phyloP scores from a whole-genome alignment of 2,329 filamentous ascomycete genomes.

The Neopestalotiopsis sp. region DNA sequence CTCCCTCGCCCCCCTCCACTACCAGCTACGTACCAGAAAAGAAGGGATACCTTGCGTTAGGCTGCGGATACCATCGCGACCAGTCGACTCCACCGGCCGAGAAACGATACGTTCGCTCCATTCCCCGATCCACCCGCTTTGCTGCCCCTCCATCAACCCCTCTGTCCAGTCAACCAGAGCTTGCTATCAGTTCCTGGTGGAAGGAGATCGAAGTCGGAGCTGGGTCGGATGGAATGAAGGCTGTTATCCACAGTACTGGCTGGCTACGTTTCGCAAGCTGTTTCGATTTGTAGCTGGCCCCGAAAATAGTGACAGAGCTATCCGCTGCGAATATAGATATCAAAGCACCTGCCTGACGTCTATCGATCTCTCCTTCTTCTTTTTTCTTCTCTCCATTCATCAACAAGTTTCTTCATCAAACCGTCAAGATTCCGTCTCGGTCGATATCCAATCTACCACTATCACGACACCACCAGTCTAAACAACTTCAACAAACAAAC shows the following conservation, averaged over 20 bases:
- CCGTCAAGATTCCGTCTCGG: neutral
- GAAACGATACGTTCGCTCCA: neutral
- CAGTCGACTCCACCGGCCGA: neutral
- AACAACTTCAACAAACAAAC: neutral
- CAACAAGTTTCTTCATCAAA: neutral
- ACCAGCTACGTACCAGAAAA: too few relatives aligned
- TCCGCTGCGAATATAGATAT: neutral
- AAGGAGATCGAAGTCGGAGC: slow-evolving; percentile 15
- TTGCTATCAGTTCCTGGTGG: neutral
- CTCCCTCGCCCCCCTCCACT: neutral
- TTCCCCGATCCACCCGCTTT: neutral
- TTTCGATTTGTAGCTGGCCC: too few relatives aligned
- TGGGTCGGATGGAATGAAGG: slow-evolving; percentile 6
- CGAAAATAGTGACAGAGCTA: neutral
- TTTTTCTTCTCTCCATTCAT: neutral
- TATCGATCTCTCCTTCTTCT: neutral
- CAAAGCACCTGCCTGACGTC: neutral
- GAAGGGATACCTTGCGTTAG: neutral
- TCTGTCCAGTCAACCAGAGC: slow-evolving; percentile 3
- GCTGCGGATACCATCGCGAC: neutral
- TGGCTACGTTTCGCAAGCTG: neutral
- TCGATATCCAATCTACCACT: neutral
- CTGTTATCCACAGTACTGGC: too few relatives aligned
- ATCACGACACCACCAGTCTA: slow-evolving; percentile 9
- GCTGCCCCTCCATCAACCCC: slow-evolving; percentile 10